These are phyloP conservation scores for Diaporthe velutina DNA, from an alignment of 2,329 filamentous ascomycete genomes.

Conservation along the genomic window DNA sequence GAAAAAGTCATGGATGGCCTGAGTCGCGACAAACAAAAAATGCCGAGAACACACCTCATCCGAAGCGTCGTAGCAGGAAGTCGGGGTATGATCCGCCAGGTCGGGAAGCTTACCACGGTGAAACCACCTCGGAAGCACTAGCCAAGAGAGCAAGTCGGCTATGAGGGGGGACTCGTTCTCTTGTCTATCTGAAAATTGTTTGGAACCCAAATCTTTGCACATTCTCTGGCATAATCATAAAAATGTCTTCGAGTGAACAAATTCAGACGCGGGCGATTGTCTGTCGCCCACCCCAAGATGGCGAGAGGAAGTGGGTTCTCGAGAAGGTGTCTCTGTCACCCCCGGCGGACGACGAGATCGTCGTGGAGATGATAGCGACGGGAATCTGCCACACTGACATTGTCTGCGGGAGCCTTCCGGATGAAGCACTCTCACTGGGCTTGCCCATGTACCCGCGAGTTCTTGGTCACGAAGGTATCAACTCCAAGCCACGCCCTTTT, in stretches of 20 bases:
- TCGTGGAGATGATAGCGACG: background rate
- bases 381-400: conserved; percentile 11
- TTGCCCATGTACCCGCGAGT: background rate
- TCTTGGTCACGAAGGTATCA: conserved; percentile 18
- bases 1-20: background rate
- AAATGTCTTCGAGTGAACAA: background rate
- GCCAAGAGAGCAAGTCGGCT: background rate
- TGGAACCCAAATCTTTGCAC: no score
- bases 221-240: background rate
- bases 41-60: background rate
- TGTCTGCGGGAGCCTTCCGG: background rate
- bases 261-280: conserved; percentile 4
- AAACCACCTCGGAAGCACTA: conserved; percentile 9
- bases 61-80: background rate
- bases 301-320: background rate
- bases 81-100: background rate
- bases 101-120: background rate
- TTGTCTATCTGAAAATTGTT: no score
- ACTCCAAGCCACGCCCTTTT: no score
- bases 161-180: background rate
- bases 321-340: background rate
- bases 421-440: background rate
- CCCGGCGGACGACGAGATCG: background rate
- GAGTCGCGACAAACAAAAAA: no score
- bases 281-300: background rate